These are phyloP conservation scores for Sugiyamaella boreocaroliniensis DNA, from an alignment of 805 yeast genomes.

Conservation along the genomic window DNA sequence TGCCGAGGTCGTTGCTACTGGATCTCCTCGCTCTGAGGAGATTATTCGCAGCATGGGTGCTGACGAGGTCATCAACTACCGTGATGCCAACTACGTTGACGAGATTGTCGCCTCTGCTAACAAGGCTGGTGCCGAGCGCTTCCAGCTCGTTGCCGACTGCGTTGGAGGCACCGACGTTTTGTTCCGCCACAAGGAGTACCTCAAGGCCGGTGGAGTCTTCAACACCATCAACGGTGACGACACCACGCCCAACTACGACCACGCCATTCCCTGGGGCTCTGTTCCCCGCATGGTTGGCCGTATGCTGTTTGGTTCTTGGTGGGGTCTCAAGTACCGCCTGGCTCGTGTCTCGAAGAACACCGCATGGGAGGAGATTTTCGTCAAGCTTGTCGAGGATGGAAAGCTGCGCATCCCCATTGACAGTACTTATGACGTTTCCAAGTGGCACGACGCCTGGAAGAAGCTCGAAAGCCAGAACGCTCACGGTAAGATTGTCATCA, in stretches of 20 bases:
- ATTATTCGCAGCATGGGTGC: conserved; percentile 50
- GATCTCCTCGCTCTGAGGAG: conserved; percentile 43
- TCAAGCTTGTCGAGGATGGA: conserved; percentile 42
- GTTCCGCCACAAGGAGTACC: conserved; percentile 34
- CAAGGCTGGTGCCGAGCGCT: conserved; percentile 27
- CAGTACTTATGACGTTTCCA: conserved; percentile 43
- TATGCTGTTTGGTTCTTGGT: conserved; percentile 21
- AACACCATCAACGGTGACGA: conserved; percentile 52
- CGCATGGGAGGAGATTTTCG: conserved; percentile 37
- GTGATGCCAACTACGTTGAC: conserved; percentile 3
- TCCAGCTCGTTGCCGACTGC: conserved; percentile 59
- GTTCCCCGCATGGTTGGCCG: conserved; percentile 25
- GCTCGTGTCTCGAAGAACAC: conserved; percentile 24
- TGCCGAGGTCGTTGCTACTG: conserved; percentile 48
- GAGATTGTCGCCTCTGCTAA: conserved; percentile 29
- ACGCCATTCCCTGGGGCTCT: background rate
- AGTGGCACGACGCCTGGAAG: conserved; percentile 46
- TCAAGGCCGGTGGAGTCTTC: conserved; percentile 48
- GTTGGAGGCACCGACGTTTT: conserved; percentile 53
- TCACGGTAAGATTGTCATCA: conserved; percentile 62
- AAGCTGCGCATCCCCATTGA: conserved; percentile 46
- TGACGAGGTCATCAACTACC: conserved; percentile 50
- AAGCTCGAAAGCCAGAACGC: conserved; percentile 42
- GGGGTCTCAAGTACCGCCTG: conserved; percentile 23
- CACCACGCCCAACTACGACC: background rate